phyloP scores from a whole-genome alignment of 2,329 filamentous ascomycete genomes.

The Alternaria solani region DNA sequence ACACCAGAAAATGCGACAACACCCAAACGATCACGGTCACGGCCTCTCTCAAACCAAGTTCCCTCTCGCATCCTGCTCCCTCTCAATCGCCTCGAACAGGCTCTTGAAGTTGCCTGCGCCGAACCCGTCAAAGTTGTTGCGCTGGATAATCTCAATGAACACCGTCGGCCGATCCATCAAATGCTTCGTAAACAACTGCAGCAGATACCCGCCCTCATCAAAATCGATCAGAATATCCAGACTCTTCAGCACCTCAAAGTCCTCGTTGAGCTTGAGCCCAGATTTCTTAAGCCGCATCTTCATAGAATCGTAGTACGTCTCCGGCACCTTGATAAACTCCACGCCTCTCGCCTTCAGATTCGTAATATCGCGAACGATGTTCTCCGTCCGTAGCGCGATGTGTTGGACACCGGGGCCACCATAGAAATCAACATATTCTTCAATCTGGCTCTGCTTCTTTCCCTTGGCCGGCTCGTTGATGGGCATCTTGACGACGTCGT shows the following conservation, averaged over 20 bases:
- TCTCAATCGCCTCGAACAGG: constrained; percentile 92
- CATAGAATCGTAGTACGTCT: constrained; percentile 86
- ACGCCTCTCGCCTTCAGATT: constrained; percentile 86
- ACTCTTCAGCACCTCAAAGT: constrained; percentile 76
- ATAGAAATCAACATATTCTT: constrained; percentile 88
- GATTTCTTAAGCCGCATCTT: constrained; percentile 72
- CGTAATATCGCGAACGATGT: constrained; percentile 80
- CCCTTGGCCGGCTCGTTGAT: constrained; percentile 95
- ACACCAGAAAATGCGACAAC: constrained; percentile 14
- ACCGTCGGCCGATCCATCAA: constrained; percentile 94
- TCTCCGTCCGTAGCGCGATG: constrained; percentile 81
- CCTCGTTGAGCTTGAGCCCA: constrained; percentile 72
- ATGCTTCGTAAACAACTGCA: constrained; percentile 72
- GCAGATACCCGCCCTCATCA: constrained; percentile 86
- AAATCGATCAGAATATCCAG: constrained; percentile 95
- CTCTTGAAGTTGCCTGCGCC: constrained; percentile 97
- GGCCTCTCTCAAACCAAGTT: constrained; percentile 64
- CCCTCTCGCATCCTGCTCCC: constrained; percentile 85
- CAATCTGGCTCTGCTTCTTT: constrained; percentile 92
- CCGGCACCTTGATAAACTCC: constrained; percentile 89
- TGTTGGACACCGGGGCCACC: constrained; percentile 90
- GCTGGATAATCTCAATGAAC: constrained; percentile 95
- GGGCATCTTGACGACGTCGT: constrained; percentile 94
- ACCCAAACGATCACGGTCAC: not conserved
- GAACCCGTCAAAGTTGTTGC: constrained; percentile 89